Percentiles rank a stretch among this genome's conserved stretches.
phyloP scores from a whole-genome alignment of 192 early-diverging fungal species.

The Coemansia sp. region DNA sequence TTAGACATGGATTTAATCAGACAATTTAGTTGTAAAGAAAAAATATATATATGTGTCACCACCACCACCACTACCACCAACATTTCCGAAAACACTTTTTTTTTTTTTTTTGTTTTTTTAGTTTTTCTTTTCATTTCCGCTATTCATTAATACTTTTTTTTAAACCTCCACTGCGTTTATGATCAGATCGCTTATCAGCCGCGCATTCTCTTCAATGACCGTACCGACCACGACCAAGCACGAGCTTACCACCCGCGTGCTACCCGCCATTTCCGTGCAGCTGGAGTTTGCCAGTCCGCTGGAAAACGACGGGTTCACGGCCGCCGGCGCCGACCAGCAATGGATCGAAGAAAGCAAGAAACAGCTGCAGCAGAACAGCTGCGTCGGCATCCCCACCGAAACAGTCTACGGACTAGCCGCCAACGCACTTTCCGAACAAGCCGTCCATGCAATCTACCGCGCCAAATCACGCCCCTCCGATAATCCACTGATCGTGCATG shows the following conservation, averaged over 20 bases:
- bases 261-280: constrained; percentile 6
- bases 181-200: background rate
- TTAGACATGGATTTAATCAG: too few species aligned
- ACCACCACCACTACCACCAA: too few species aligned
- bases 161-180: background rate
- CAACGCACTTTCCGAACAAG: constrained; percentile 70
- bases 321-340: background rate
- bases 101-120: too few species aligned
- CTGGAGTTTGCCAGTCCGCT: constrained; percentile 17
- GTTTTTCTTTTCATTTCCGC: too few species aligned
- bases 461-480: constrained; percentile 92
- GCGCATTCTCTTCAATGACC: background rate
- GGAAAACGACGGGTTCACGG: constrained; percentile 33
- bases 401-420: constrained; percentile 98
- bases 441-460: constrained; percentile 75
- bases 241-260: constrained; percentile 8
- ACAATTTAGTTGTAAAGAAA: too few species aligned
- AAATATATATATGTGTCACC: too few species aligned
- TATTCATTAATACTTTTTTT: background rate
- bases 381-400: constrained; percentile 94
- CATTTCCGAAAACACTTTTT: too few species aligned
- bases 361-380: constrained; percentile 61
- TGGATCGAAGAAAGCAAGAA: constrained; percentile 58
- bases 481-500: constrained; percentile 97
- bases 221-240: background rate